A percentile compares a stretch with the other conserved stretches of the same genome.
Conservation (phyloP, 768 basidiomycete genomes). For the Psilocybe subaeruginosa region DNA sequence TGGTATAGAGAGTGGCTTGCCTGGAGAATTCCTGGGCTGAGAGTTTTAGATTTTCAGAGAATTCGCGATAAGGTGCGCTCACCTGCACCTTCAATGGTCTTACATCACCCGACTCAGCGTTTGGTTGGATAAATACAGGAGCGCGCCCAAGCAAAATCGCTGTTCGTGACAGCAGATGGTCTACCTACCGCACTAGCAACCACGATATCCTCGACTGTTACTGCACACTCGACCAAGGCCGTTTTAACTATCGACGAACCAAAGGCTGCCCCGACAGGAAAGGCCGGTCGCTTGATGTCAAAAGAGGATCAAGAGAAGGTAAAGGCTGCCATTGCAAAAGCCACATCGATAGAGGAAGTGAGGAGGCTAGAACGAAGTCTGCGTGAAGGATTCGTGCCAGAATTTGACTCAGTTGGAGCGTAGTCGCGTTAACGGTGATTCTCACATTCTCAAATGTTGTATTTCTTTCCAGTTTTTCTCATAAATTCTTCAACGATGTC, state of each 20-base stretch:
- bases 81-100: constrained; percentile 35
- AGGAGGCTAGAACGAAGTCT: constrained; percentile 80
- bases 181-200: constrained; percentile 81
- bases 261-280: constrained; percentile 55
- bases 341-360: constrained; percentile 91
- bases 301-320: constrained; percentile 91
- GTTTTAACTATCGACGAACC: constrained; percentile 79
- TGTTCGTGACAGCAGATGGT: constrained; percentile 83
- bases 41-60: constrained; percentile 94
- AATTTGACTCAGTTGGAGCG: constrained; percentile 78
- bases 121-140: constrained; percentile 54
- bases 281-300: constrained; percentile 87
- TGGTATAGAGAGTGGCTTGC: constrained; percentile 97
- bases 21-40: constrained; percentile 82
- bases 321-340: constrained; percentile 84
- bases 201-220: constrained; percentile 73
- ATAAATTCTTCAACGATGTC: constrained; percentile 11
- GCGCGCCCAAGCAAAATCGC: constrained; percentile 67
- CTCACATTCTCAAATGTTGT: constrained; percentile 15
- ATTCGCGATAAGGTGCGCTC: constrained; percentile 90
- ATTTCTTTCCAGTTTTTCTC: constrained; percentile 17
- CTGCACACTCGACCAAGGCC: constrained; percentile 64
- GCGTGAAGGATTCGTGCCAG: constrained; percentile 83
- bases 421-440: constrained; percentile 30
- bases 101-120: constrained; percentile 15